Evolutionary conservation across 345 rosid genomes (phyloP).

Genomic region (Syzygium aromaticum): DNA sequence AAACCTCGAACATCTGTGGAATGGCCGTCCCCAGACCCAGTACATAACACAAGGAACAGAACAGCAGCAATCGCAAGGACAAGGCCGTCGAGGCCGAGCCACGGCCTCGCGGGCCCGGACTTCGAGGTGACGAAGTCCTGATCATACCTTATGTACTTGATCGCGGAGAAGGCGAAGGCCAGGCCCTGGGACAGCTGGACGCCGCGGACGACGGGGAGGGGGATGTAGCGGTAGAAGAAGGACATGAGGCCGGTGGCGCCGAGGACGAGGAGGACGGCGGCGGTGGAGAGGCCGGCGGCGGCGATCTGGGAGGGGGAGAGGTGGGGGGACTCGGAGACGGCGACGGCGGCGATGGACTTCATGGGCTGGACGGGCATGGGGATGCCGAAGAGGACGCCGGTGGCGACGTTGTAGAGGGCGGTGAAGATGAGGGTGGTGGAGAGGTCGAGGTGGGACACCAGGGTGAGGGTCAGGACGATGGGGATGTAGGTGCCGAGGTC

Average conservation of each 20-base stretch:
- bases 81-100: slow-evolving; percentile 80
- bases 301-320: slow-evolving; percentile 59
- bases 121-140: slow-evolving; percentile 55
- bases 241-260: slow-evolving; percentile 78
- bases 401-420: slow-evolving; percentile 55
- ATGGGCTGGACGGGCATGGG: slow-evolving; percentile 91
- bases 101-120: slow-evolving; percentile 49
- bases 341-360: slow-evolving; percentile 85
- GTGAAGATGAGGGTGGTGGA: slow-evolving; percentile 75
- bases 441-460: slow-evolving; percentile 64
- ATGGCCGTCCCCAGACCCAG: slow-evolving; percentile 47
- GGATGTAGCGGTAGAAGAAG: slow-evolving; percentile 53
- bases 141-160: slow-evolving; percentile 63
- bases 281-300: slow-evolving; percentile 57
- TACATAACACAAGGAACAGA: slow-evolving; percentile 46
- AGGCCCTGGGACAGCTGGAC: slow-evolving; percentile 96
- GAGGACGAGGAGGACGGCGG: slow-evolving; percentile 48
- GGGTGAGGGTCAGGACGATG: slow-evolving; percentile 54
- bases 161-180: slow-evolving; percentile 77
- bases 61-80: slow-evolving; percentile 49
- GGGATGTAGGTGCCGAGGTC: slow-evolving; percentile 85
- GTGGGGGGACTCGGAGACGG: slow-evolving; percentile 62
- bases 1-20: background rate
- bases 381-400: slow-evolving; percentile 72
- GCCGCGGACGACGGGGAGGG: slow-evolving; percentile 88